Evolutionary conservation across 495 filamentous ascomycete species (phyloP).

Genomic region (Podospora pseudopauciseta): DNA sequence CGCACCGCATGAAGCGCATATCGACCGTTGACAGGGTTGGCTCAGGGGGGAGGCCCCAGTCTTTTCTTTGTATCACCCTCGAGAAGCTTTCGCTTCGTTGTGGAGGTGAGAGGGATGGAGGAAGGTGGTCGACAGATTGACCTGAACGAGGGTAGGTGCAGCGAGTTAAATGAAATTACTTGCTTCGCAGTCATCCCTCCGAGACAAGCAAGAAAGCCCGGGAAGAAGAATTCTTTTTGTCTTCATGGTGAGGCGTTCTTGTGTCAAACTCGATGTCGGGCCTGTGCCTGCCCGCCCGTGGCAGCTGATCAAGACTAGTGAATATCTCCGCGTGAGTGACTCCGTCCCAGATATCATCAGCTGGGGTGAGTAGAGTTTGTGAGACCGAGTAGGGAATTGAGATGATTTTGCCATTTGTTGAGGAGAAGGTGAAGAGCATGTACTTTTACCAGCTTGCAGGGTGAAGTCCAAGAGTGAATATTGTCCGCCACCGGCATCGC

Average conservation of each 20-base stretch:
- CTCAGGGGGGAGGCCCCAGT: not conserved
- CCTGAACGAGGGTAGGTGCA: slow-evolving; percentile 4
- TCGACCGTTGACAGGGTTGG: not conserved
- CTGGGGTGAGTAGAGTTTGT: not conserved
- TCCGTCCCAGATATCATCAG: not conserved
- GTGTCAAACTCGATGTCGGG: not conserved
- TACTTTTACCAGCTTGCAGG: too few relatives aligned
- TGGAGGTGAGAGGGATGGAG: not conserved
- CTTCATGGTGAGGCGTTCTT: not conserved
- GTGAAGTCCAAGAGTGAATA: too few relatives aligned
- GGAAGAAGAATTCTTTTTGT: not conserved
- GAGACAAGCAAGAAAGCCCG: not conserved
- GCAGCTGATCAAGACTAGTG: not conserved
- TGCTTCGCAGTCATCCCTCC: not conserved
- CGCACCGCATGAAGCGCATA: slow-evolving; percentile 2
- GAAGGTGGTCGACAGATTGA: too few relatives aligned
- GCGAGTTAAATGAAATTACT: not conserved
- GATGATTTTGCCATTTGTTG: not conserved
- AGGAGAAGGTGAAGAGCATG: not conserved
- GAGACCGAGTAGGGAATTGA: not conserved
- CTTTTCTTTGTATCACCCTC: slow-evolving; percentile 4
- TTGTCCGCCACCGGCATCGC: too few relatives aligned
- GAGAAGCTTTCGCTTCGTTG: not conserved
- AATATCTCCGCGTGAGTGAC: not conserved
- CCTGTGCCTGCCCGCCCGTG: not conserved